A percentile compares a stretch with the other conserved stretches of the same genome.
Evolutionary conservation across 164 flowering plant genomes (phyloP).

Genomic region (Echeveria elegans): DNA sequence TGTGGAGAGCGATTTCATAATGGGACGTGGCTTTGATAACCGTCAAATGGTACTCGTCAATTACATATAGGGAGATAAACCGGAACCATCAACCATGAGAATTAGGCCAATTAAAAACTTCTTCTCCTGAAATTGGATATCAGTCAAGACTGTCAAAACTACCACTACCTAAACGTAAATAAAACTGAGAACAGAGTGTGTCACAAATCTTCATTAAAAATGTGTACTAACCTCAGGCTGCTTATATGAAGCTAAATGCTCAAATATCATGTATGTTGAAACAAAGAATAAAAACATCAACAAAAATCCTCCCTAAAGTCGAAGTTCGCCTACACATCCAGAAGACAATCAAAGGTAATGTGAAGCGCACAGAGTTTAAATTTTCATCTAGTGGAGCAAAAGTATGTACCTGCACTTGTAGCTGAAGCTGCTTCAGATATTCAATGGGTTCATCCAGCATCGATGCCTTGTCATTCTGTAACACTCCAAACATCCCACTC

Average conservation of each 20-base stretch:
- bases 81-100: constrained; percentile 97
- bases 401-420: constrained; percentile 68
- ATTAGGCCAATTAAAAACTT: constrained; percentile 87
- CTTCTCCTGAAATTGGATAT: constrained; percentile 70
- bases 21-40: too few relatives aligned
- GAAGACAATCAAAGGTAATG: too few relatives aligned
- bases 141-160: not conserved
- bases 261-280: constrained; percentile 68
- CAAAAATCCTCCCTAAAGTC: too few relatives aligned
- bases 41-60: too few relatives aligned
- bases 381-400: not conserved
- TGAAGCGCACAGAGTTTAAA: too few relatives aligned
- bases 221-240: constrained; percentile 72
- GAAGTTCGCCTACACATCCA: too few relatives aligned
- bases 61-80: too few relatives aligned
- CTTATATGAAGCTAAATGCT: constrained; percentile 87
- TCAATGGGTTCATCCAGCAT: constrained; percentile 91
- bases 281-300: too few relatives aligned
- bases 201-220: not conserved
- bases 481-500: constrained; percentile 2
- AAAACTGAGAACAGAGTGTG: not conserved
- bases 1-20: too few relatives aligned
- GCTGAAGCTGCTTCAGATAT: constrained; percentile 83
- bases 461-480: constrained; percentile 78
- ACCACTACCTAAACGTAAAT: not conserved